phyloP scores from a whole-genome alignment of 345 rosid species.

The Salix dunnii region DNA sequence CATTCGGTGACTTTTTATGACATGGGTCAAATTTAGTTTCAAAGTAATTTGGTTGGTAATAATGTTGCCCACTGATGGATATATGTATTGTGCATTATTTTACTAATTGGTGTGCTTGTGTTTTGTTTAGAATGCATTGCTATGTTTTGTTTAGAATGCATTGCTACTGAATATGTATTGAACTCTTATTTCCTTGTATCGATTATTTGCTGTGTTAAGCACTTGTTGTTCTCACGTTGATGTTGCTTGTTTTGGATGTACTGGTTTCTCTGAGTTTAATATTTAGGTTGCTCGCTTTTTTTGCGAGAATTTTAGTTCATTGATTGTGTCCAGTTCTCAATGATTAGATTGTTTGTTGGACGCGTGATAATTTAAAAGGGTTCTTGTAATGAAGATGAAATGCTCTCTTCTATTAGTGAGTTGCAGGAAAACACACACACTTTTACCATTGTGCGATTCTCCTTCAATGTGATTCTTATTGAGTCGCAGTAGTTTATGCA shows the following conservation, averaged over 20 bases:
- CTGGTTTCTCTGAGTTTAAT: neutral
- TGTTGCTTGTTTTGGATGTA: neutral
- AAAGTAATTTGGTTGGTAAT: slow-evolving; percentile 18
- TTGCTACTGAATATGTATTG: neutral
- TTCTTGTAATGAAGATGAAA: neutral
- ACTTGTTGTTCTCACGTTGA: neutral
- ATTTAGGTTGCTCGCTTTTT: neutral
- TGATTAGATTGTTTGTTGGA: neutral
- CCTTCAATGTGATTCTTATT: too few relatives aligned
- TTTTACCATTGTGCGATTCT: too few relatives aligned
- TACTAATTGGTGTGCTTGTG: neutral
- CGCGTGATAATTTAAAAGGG: neutral
- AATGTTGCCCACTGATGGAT: neutral
- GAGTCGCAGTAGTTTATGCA: too few relatives aligned
- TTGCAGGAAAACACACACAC: too few relatives aligned
- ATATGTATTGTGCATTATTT: slow-evolving; percentile 13
- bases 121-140: neutral
- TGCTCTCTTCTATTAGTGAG: too few relatives aligned
- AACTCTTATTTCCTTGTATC: neutral
- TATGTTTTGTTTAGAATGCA: neutral
- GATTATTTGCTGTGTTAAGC: neutral
- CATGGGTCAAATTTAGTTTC: slow-evolving; percentile 26
- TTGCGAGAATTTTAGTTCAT: neutral
- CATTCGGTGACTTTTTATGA: slow-evolving; percentile 7
- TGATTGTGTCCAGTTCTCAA: neutral